A percentile compares a stretch with the other conserved stretches of the same genome.
phyloP scores from a whole-genome alignment of 1,284 basidiomycete genomes.

The Cutaneotrichosporon sp. region DNA sequence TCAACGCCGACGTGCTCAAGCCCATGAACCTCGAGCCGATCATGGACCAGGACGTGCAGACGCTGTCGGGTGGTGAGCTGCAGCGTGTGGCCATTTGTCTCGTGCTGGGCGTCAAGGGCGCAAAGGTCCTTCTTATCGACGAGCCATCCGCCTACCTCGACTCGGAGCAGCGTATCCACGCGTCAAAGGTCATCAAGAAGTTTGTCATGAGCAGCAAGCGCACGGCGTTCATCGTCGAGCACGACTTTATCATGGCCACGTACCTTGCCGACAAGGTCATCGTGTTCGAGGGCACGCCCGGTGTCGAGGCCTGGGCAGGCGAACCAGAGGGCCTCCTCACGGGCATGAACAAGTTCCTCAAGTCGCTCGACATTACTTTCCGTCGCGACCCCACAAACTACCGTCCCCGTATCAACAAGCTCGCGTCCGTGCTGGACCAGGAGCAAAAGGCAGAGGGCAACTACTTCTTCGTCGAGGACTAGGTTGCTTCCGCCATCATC shows the following conservation, averaged over 20 bases:
- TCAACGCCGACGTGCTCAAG: slow-evolving; percentile 92
- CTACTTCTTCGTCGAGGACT: slow-evolving; percentile 41
- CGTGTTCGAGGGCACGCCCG: slow-evolving; percentile 84
- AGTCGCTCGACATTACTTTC: slow-evolving; percentile 90
- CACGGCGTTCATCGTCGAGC: slow-evolving; percentile 64
- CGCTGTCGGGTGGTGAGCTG: slow-evolving; percentile 90
- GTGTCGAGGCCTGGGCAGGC: slow-evolving; percentile 73
- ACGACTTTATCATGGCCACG: slow-evolving; percentile 58
- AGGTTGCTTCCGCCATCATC: neutral
- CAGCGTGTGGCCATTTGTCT: slow-evolving; percentile 92
- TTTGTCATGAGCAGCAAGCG: slow-evolving; percentile 92
- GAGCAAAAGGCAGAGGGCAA: slow-evolving; percentile 60
- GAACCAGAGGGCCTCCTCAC: slow-evolving; percentile 47
- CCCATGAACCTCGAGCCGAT: slow-evolving; percentile 86
- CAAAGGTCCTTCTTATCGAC: slow-evolving; percentile 70
- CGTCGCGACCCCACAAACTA: slow-evolving; percentile 92
- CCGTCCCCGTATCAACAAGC: slow-evolving; percentile 84
- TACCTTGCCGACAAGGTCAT: slow-evolving; percentile 96
- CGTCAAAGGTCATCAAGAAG: slow-evolving; percentile 93
- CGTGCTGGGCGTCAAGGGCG: slow-evolving; percentile 66
- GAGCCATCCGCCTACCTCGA: slow-evolving; percentile 64
- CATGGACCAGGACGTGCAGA: slow-evolving; percentile 94
- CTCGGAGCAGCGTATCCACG: slow-evolving; percentile 96
- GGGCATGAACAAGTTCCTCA: slow-evolving; percentile 63
- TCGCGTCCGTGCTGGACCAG: slow-evolving; percentile 69